Conservation (phyloP, 306 rosid species). For the Dryas octopetala region DNA sequence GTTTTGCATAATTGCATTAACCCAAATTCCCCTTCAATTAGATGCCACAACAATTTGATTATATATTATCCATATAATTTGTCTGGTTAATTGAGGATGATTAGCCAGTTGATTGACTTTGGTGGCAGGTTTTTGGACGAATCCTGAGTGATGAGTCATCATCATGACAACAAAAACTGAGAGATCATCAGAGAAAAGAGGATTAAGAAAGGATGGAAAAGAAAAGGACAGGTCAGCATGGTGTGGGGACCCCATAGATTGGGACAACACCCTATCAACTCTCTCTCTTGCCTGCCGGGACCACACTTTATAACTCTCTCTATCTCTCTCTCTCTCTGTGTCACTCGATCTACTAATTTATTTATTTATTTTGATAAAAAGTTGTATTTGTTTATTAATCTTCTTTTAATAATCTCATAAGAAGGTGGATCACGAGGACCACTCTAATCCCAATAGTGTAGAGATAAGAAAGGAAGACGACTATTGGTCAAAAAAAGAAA, state of each 20-base stretch:
- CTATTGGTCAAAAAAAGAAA: too few species aligned
- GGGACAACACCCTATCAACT: conserved; percentile 26
- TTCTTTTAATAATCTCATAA: background rate
- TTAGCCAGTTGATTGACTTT: conserved; percentile 35
- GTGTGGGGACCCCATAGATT: conserved; percentile 20
- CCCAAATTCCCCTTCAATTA: too few species aligned
- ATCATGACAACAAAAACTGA: conserved; percentile 1
- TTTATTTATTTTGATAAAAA: too few species aligned
- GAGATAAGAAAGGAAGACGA: conserved; percentile 35
- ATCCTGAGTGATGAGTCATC: background rate
- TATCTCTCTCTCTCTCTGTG: background rate
- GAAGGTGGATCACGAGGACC: conserved; percentile 9
- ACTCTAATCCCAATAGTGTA: conserved; percentile 11
- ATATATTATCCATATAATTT: background rate
- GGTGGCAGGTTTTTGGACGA: background rate
- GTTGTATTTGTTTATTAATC: too few species aligned
- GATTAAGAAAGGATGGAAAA: conserved; percentile 2
- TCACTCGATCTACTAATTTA: too few species aligned
- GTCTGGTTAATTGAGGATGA: conserved; percentile 7
- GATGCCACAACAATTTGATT: too few species aligned
- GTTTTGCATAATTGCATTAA: too few species aligned
- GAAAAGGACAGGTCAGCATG: conserved; percentile 34
- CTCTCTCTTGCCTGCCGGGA: conserved; percentile 3
- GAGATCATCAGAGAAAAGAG: background rate
- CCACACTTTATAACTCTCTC: background rate